A percentile compares a stretch with the other conserved stretches of the same genome.
These are phyloP conservation scores for Mitragyna speciosa DNA, from an alignment of 257 asterid species.

Conservation along the genomic window DNA sequence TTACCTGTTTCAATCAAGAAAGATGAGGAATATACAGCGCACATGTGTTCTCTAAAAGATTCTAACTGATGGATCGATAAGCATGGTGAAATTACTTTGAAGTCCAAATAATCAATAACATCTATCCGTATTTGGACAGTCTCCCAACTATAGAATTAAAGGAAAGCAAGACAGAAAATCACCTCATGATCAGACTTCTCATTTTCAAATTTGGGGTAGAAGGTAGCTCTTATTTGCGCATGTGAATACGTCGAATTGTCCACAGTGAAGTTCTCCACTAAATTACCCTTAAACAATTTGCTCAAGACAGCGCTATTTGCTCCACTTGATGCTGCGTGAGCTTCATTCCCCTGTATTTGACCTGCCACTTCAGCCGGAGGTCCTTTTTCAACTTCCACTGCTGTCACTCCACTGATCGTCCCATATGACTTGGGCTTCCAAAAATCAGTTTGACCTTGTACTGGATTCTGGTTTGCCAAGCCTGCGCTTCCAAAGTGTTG, in stretches of 20 bases:
- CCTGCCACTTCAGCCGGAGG: slow-evolving; percentile 28
- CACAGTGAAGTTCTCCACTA: slow-evolving; percentile 62
- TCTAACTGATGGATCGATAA: neutral
- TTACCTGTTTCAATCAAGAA: too few relatives aligned
- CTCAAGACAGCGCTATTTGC: slow-evolving; percentile 44
- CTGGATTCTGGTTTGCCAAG: slow-evolving; percentile 33
- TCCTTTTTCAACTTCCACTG: slow-evolving; percentile 34
- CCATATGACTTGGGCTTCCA: slow-evolving; percentile 76
- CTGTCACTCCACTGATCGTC: slow-evolving; percentile 45
- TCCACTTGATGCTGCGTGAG: slow-evolving; percentile 39
- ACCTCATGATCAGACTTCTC: slow-evolving; percentile 99
- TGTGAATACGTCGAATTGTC: slow-evolving; percentile 69
- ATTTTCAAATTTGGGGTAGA: slow-evolving; percentile 96
- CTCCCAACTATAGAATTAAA: neutral
- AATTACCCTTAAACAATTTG: slow-evolving; percentile 51
- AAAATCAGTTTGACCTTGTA: slow-evolving; percentile 40
- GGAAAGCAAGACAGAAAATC: slow-evolving; percentile 3
- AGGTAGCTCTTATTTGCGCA: slow-evolving; percentile 88
- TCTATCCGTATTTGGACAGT: neutral
- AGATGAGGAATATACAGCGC: too few relatives aligned
- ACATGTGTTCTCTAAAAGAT: too few relatives aligned
- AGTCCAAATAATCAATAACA: neutral
- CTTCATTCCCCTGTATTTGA: slow-evolving; percentile 23
- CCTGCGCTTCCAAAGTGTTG: slow-evolving; percentile 48
- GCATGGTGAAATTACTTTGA: neutral